Evolutionary conservation across 257 asterid species (phyloP), one percentile per base, ranked within the genome.

Genomic region (Leptodermis oblonga): DNA sequence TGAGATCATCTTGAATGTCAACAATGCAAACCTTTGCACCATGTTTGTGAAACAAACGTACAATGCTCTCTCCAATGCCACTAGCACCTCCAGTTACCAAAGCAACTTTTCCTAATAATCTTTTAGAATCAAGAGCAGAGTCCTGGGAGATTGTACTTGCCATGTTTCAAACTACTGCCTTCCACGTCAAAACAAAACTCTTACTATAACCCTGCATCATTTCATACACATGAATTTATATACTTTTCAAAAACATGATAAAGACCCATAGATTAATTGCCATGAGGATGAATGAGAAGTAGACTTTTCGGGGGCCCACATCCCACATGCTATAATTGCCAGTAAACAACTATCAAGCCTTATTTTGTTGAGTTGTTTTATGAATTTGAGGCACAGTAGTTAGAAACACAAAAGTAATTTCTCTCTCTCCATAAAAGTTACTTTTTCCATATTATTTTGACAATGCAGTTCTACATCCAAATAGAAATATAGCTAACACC

Each of bases 21-120:
- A 86, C 89, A 66, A 94, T 64, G 59, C 96, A 87, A 36, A 91
- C 93, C 78, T 82, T 91, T 52, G 96, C 95, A 14, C 99, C 97
- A 6, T 94, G 99, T 72, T 74, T 80, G 71, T 79, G 88, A 71
- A 94, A 85, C 43, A 86, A 72, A 0, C 84, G 92, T 46, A 86
- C 95, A 5, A 85, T 94, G 87, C 93, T 86, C 81, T 86, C 97
- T 22, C 99, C 97, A 26, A 91, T 91, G 62, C 99, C 99, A 56
- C 69, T 51, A 15, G 97, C 97, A 48, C 99, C 99, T 68, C 99
- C 97, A 1, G 97, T 94, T 66, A 91, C 95, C 69, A 94, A 64
- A 43, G 97, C 95, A 18, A 87, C 97, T 85, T 79, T 86, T 54
- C 97, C 99, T 7, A 76, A 71, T 74, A 94, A 82, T 81, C 97